A percentile compares a stretch with the other conserved stretches of the same genome.
Evolutionary conservation across 441 rosid species (phyloP).

Genomic region (Populus trichocarpa): DNA sequence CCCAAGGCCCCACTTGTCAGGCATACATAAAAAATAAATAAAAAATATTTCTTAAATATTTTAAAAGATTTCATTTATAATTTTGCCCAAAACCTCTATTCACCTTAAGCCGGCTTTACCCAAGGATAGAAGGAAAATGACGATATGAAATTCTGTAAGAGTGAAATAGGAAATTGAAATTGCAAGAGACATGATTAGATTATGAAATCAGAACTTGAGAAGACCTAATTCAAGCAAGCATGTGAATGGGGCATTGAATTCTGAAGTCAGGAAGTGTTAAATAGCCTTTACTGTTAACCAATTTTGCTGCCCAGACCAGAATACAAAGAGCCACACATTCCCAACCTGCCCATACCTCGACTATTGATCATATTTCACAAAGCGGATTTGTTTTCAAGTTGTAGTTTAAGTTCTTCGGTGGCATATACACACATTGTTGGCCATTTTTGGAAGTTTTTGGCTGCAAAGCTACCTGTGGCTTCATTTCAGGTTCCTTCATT

Average conservation of each 20-base stretch:
- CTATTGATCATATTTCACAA: neutral
- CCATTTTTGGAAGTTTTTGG: neutral
- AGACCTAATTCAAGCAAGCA: neutral
- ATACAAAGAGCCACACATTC: neutral
- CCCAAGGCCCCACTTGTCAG: too few relatives aligned
- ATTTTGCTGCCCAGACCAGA: neutral
- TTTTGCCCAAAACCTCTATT: too few relatives aligned
- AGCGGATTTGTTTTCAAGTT: neutral
- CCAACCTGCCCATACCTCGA: neutral
- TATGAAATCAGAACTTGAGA: neutral
- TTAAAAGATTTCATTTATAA: too few relatives aligned
- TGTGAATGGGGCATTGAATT: neutral
- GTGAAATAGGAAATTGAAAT: neutral
- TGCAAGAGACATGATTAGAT: neutral
- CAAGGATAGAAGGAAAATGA: neutral
- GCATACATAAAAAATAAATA: too few relatives aligned
- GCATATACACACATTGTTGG: neutral
- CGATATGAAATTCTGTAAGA: neutral
- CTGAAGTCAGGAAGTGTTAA: neutral
- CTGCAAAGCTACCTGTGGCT: neutral
- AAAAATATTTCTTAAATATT: too few relatives aligned
- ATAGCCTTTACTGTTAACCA: neutral
- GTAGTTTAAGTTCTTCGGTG: neutral
- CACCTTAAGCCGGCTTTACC: too few relatives aligned
- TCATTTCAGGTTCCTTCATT: neutral